These are phyloP conservation scores for Naganishia cerealis DNA, from an alignment of 1,284 basidiomycete species.

Conservation along the genomic window DNA sequence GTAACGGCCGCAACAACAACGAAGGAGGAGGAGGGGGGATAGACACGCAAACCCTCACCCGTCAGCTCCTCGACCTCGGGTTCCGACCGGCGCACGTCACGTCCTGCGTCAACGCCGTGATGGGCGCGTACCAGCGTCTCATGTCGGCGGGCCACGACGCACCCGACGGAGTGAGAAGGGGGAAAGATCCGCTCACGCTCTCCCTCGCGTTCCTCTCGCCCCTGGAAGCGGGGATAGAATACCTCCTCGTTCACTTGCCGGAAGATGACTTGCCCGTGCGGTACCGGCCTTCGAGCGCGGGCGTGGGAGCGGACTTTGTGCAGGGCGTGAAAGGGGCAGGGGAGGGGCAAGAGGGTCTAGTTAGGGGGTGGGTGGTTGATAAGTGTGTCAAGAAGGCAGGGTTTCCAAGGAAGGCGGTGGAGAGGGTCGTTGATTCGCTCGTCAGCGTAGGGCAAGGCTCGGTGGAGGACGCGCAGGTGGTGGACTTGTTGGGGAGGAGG, in stretches of 20 bases:
- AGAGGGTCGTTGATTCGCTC: slow-evolving; percentile 55
- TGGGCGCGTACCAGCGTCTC: slow-evolving; percentile 48
- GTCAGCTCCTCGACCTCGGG: slow-evolving; percentile 51
- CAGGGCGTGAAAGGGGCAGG: slow-evolving; percentile 62
- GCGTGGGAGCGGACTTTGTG: slow-evolving; percentile 62
- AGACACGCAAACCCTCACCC: slow-evolving; percentile 41
- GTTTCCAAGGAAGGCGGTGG: slow-evolving; percentile 73
- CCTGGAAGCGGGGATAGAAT: slow-evolving; percentile 58
- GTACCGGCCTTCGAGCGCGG: slow-evolving; percentile 78
- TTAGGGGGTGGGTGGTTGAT: slow-evolving; percentile 77
- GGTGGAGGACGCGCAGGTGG: slow-evolving; percentile 46
- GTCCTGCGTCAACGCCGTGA: slow-evolving; percentile 47
- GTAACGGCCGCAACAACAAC: background rate
- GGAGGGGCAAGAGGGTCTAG: slow-evolving; percentile 61
- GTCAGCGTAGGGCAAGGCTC: slow-evolving; percentile 28
- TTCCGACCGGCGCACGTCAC: slow-evolving; percentile 56
- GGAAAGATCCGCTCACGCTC: slow-evolving; percentile 51
- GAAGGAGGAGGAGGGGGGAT: slow-evolving; percentile 33
- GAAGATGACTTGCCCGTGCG: slow-evolving; percentile 56
- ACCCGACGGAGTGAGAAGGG: slow-evolving; percentile 35
- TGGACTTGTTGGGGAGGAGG: slow-evolving; percentile 52
- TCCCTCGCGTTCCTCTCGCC: slow-evolving; percentile 58
- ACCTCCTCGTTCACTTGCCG: slow-evolving; percentile 59
- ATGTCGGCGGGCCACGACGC: slow-evolving; percentile 36
- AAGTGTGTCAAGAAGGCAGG: slow-evolving; percentile 79